phyloP scores from a whole-genome alignment of 345 rosid species.

The Aurinia saxatilis region DNA sequence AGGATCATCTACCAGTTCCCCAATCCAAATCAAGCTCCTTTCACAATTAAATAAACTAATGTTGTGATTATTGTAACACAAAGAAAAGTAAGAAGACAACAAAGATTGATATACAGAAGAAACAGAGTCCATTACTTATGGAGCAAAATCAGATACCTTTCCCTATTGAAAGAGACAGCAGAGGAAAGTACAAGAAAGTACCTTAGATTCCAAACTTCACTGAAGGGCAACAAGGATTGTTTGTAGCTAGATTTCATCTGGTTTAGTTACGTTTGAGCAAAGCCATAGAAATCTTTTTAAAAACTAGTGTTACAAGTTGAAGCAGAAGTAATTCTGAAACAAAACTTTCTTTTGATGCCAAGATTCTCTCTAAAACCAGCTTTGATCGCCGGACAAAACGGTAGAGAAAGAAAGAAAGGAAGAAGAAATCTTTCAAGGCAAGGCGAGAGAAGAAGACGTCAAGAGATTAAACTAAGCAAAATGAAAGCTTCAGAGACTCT shows the following conservation, averaged over 20 bases:
- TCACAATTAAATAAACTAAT: slow-evolving; percentile 7
- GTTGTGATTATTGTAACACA: background rate
- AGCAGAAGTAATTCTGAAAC: slow-evolving; percentile 29
- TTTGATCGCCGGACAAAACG: slow-evolving; percentile 21
- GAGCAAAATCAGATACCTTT: slow-evolving; percentile 9
- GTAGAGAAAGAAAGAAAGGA: background rate
- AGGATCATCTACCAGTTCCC: slow-evolving; percentile 12
- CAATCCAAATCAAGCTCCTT: slow-evolving; percentile 15
- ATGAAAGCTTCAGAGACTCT: too few species aligned
- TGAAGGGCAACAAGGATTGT: slow-evolving; percentile 25
- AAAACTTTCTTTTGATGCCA: slow-evolving; percentile 34
- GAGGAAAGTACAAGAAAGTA: slow-evolving; percentile 18
- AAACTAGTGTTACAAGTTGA: slow-evolving; percentile 11
- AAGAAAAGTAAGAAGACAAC: too few species aligned
- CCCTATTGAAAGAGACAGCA: slow-evolving; percentile 7
- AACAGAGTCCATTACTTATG: slow-evolving; percentile 7
- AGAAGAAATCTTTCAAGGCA: slow-evolving; percentile 29
- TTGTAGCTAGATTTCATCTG: too few species aligned
- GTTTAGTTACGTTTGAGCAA: too few species aligned
- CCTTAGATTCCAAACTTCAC: slow-evolving; percentile 24
- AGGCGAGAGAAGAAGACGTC: slow-evolving; percentile 24
- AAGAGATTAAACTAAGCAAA: slow-evolving; percentile 3
- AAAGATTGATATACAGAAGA: background rate
- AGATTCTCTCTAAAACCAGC: too few species aligned
- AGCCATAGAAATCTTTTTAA: slow-evolving; percentile 6